Evolutionary conservation across 2,329 filamentous ascomycete genomes (phyloP).

Genomic region (Arthrobotrys pseudoclavata): DNA sequence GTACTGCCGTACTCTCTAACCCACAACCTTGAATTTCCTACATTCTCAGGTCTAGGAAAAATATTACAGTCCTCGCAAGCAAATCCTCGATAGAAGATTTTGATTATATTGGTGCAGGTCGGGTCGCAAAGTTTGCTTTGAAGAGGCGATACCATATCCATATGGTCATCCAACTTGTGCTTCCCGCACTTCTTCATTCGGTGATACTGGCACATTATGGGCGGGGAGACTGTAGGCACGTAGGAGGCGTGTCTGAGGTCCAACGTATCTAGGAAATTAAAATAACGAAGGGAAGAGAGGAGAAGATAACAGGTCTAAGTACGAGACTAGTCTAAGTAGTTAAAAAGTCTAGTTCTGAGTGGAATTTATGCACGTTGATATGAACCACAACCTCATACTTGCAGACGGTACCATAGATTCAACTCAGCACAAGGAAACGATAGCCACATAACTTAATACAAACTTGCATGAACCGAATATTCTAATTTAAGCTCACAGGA

Average conservation of each 20-base stretch:
- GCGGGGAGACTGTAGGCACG: not conserved
- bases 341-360: too few relatives aligned
- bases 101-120: slow-evolving; percentile 1
- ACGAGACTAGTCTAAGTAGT: too few relatives aligned
- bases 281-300: not conserved
- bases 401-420: not conserved
- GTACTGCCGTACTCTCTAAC: slow-evolving; percentile 4
- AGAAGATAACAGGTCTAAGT: too few relatives aligned
- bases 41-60: slow-evolving; percentile 3
- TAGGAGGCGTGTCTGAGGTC: too few relatives aligned
- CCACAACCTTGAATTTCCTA: not conserved
- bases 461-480: not conserved
- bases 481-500: slow-evolving; percentile 3
- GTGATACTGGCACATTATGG: slow-evolving; percentile 34
- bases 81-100: slow-evolving; percentile 21
- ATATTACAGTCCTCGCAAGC: slow-evolving; percentile 20
- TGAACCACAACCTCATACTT: not conserved
- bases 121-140: slow-evolving; percentile 33
- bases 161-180: slow-evolving; percentile 1
- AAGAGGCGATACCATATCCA: not conserved
- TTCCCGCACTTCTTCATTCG: slow-evolving; percentile 35
- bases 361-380: not conserved
- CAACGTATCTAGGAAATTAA: not conserved
- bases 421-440: not conserved
- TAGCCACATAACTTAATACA: not conserved